Percentiles rank a stretch among this genome's conserved stretches.
Evolutionary conservation across 1,139 yeast genomes (phyloP).

Genomic region (Saccharomyces hybrid): DNA sequence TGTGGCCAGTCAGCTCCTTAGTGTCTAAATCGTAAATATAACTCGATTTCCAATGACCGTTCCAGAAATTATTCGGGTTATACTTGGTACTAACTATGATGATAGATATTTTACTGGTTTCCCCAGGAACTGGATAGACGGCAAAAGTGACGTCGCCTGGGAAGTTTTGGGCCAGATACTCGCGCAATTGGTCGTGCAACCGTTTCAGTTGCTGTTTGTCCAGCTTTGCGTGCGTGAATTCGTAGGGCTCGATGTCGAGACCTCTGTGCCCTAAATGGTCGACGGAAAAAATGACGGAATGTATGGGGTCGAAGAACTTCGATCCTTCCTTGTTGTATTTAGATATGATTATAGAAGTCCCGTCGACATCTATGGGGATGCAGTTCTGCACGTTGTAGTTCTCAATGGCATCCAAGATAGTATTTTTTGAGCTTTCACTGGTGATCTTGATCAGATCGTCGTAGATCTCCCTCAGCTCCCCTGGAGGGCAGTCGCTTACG

Average conservation of each 20-base stretch:
- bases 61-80: conserved; percentile 75
- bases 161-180: conserved; percentile 39
- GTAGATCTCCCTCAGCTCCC: conserved; percentile 32
- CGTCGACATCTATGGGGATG: conserved; percentile 35
- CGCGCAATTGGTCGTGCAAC: conserved; percentile 22
- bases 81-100: conserved; percentile 65
- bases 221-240: conserved; percentile 12
- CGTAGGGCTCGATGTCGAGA: conserved; percentile 44
- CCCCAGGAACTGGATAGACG: conserved; percentile 36
- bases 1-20: conserved; percentile 42
- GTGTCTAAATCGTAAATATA: conserved; percentile 41
- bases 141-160: conserved; percentile 40
- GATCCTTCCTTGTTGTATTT: conserved; percentile 41
- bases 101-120: conserved; percentile 41
- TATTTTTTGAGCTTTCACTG: conserved; percentile 30
- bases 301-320: conserved; percentile 42
- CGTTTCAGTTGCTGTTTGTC: conserved; percentile 15
- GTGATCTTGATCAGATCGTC: conserved; percentile 30
- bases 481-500: conserved; percentile 32
- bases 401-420: conserved; percentile 34
- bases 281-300: conserved; percentile 49
- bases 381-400: conserved; percentile 40
- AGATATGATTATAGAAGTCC: conserved; percentile 36
- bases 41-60: conserved; percentile 79
- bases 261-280: conserved; percentile 46